Evolutionary conservation across 2,329 filamentous ascomycete species (phyloP).

Genomic region (Fusarium praegraminearum): DNA sequence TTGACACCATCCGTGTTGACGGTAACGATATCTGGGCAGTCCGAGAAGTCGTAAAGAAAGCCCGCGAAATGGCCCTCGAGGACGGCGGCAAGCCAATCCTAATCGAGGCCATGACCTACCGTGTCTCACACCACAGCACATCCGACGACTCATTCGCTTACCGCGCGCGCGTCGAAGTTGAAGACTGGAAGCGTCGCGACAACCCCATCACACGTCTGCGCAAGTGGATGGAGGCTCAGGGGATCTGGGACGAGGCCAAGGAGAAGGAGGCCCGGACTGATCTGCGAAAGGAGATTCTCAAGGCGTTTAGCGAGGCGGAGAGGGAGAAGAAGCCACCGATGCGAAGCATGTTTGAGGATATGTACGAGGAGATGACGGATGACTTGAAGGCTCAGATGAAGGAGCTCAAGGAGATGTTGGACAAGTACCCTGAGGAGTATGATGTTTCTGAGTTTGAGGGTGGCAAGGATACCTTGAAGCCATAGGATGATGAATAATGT

Average conservation of each 20-base stretch:
- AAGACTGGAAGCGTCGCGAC: constrained; percentile 92
- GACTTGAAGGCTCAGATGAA: constrained; percentile 78
- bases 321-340: constrained; percentile 82
- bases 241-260: constrained; percentile 85
- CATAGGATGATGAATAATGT: constrained; percentile 15
- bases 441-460: constrained; percentile 82
- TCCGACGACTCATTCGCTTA: constrained; percentile 98
- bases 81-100: constrained; percentile 86
- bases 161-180: constrained; percentile 90
- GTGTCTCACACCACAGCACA: constrained; percentile 97
- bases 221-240: constrained; percentile 89
- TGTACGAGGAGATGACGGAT: constrained; percentile 89
- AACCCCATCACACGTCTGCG: constrained; percentile 87
- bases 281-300: constrained; percentile 80
- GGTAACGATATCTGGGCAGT: constrained; percentile 96
- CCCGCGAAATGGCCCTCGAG: constrained; percentile 80
- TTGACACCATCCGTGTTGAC: constrained; percentile 90
- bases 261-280: constrained; percentile 78
- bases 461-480: constrained; percentile 72
- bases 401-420: constrained; percentile 80
- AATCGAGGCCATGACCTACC: constrained; percentile 97
- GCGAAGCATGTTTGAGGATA: constrained; percentile 81
- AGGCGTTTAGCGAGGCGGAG: constrained; percentile 86
- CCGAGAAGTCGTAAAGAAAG: constrained; percentile 80
- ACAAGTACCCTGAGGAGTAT: constrained; percentile 93